These are phyloP conservation scores for Datura wrightii DNA, from an alignment of 257 asterid species.

Conservation along the genomic window DNA sequence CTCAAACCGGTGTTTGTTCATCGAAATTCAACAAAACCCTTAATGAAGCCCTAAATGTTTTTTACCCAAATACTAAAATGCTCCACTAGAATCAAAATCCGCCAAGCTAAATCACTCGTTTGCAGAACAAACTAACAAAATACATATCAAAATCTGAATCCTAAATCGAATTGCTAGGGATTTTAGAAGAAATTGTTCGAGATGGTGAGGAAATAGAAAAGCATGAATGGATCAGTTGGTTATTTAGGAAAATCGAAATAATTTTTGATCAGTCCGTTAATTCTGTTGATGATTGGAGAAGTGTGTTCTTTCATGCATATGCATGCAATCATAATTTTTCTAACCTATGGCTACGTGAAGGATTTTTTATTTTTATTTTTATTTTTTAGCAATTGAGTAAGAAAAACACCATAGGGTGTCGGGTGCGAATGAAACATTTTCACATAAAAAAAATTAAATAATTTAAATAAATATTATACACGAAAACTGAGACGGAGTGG, in stretches of 20 bases:
- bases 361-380: no score
- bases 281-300: conserved; percentile 12
- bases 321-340: no score
- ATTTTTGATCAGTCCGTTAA: conserved; percentile 7
- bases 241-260: neutral
- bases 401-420: no score
- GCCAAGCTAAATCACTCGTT: neutral
- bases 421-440: no score
- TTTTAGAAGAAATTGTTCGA: neutral
- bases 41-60: neutral
- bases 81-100: neutral
- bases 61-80: neutral
- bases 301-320: conserved; percentile 33
- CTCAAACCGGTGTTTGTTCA: neutral
- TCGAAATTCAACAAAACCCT: conserved; percentile 10
- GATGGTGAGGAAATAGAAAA: conserved; percentile 12
- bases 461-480: no score
- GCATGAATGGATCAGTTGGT: conserved; percentile 23
- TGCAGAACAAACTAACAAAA: neutral
- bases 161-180: no score
- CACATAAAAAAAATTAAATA: no score
- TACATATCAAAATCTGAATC: neutral
- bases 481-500: no score
- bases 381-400: no score
- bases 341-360: no score